Evolutionary conservation across 176 grass and related monocot species (phyloP).

Genomic region (Zoysia pacifica): DNA sequence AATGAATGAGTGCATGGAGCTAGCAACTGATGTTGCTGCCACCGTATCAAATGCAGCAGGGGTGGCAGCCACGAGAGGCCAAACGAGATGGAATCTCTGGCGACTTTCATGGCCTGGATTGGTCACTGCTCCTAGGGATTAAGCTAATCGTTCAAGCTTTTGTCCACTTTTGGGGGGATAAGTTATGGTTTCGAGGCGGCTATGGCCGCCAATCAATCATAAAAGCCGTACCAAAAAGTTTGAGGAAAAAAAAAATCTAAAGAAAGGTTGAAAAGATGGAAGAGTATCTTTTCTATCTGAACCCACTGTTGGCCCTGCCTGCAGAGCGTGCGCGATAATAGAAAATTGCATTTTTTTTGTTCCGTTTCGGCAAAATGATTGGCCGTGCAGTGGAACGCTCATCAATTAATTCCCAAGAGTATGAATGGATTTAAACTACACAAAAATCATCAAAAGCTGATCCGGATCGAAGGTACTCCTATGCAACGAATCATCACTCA

Average conservation of each 20-base stretch:
- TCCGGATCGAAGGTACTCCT: not conserved
- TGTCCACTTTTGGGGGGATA: conserved; percentile 41
- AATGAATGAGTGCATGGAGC: not conserved
- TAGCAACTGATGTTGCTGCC: not conserved
- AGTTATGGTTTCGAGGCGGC: conserved; percentile 49
- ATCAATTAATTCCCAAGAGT: not conserved
- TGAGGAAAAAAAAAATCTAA: not conserved
- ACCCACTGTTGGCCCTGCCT: conserved; percentile 18
- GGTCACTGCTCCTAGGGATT: conserved; percentile 31
- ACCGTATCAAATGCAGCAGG: too few relatives aligned
- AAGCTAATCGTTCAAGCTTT: conserved; percentile 36
- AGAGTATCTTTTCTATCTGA: not conserved
- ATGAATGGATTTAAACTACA: not conserved
- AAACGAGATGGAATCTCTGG: conserved; percentile 66
- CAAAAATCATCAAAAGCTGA: not conserved
- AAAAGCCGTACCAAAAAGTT: conserved; percentile 43
- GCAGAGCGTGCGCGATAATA: not conserved
- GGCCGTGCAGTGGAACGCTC: not conserved
- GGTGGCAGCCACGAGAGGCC: conserved; percentile 23
- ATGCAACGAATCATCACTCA: not conserved
- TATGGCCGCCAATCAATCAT: conserved; percentile 46
- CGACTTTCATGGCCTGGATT: conserved; percentile 34
- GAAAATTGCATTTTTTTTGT: not conserved
- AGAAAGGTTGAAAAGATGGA: conserved; percentile 34
- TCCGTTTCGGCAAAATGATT: not conserved